Conservation (phyloP, 495 filamentous ascomycete genomes). For the Neurospora sp. region DNA sequence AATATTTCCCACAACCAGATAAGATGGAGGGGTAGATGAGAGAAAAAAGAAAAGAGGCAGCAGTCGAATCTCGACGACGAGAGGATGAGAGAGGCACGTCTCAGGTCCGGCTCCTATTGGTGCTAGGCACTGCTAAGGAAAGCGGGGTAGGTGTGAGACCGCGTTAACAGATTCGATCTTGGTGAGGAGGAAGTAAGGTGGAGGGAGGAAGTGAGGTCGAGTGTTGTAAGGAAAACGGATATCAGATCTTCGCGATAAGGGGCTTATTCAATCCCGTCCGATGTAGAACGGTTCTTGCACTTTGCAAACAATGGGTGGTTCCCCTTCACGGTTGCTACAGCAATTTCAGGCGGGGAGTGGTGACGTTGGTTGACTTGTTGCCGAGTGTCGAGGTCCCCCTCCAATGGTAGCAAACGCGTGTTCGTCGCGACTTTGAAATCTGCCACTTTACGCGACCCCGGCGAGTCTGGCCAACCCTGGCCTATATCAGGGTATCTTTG, state of each 20-base stretch:
- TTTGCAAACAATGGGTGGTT: neutral
- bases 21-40: neutral
- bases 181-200: slow-evolving; percentile 4
- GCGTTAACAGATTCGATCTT: slow-evolving; percentile 16
- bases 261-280: neutral
- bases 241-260: neutral
- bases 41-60: neutral
- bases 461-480: neutral
- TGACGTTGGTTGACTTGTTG: neutral
- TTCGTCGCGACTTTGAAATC: neutral
- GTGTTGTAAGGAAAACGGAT: neutral
- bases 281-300: neutral
- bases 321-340: neutral
- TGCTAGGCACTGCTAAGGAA: slow-evolving; percentile 3
- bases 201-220: neutral
- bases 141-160: neutral
- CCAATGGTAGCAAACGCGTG: neutral
- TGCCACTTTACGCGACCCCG: neutral
- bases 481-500: neutral
- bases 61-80: neutral
- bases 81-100: neutral
- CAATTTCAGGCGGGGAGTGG: neutral
- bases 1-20: neutral
- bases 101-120: neutral
- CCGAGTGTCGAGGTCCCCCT: neutral